These are phyloP conservation scores for Aureococcus anophagefferens DNA, from an alignment of 108 stramenopile genomes.

Conservation along the genomic window DNA sequence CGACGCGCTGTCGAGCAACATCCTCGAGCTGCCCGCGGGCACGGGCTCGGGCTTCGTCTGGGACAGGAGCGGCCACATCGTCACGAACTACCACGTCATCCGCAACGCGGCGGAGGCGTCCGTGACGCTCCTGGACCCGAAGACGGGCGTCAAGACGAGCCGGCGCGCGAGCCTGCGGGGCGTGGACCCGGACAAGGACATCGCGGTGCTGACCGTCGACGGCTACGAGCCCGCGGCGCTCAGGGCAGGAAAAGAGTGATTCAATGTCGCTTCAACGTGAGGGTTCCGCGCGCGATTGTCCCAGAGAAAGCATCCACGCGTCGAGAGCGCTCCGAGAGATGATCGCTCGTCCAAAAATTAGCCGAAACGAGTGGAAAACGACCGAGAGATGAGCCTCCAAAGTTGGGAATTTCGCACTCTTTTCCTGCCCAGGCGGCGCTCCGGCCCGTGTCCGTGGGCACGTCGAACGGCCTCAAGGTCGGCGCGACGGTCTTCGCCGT, in stretches of 20 bases:
- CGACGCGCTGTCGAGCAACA: slow-evolving; percentile 31
- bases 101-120: slow-evolving; percentile 61
- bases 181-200: slow-evolving; percentile 71
- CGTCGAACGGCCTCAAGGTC: slow-evolving; percentile 52
- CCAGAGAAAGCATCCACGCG: no score
- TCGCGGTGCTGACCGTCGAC: slow-evolving; percentile 76
- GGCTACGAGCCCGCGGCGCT: slow-evolving; percentile 44
- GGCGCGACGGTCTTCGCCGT: slow-evolving; percentile 71
- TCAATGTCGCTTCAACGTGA: no score
- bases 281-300: no score
- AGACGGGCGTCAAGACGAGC: slow-evolving; percentile 29
- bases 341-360: no score
- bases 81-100: slow-evolving; percentile 72
- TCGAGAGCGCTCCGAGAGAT: no score
- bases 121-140: slow-evolving; percentile 41
- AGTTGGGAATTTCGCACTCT: background rate
- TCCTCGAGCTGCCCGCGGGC: slow-evolving; percentile 68
- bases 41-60: slow-evolving; percentile 78
- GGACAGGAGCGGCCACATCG: slow-evolving; percentile 52
- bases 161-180: slow-evolving; percentile 68
- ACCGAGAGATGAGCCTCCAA: no score
- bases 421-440: no score
- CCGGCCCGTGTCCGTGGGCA: slow-evolving; percentile 51
- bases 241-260: no score
- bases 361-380: no score